Percentiles rank a stretch among this genome's conserved stretches.
These are phyloP conservation scores for Leccinum subgranulosum DNA, from an alignment of 768 basidiomycete genomes.

Conservation along the genomic window DNA sequence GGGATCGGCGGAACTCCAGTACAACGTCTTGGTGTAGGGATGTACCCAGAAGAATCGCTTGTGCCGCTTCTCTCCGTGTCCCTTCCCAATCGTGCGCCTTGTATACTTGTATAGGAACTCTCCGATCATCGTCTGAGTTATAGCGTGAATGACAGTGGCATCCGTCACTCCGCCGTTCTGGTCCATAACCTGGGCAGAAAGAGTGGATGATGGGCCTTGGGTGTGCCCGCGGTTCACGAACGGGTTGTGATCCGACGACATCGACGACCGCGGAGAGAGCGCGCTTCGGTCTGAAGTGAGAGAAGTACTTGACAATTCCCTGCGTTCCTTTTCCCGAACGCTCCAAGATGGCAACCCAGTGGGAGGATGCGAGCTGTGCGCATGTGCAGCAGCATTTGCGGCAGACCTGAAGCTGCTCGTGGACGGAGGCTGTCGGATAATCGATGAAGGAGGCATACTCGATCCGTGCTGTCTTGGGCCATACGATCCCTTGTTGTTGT, in stretches of 20 bases:
- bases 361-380: conserved; percentile 41
- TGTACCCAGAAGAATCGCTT: conserved; percentile 90
- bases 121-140: conserved; percentile 99
- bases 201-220: conserved; percentile 35
- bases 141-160: conserved; percentile 88
- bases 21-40: conserved; percentile 95
- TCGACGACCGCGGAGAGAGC: conserved; percentile 73
- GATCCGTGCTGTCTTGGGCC: conserved; percentile 63
- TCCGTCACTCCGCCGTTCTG: conserved; percentile 60
- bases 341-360: conserved; percentile 47
- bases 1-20: conserved; percentile 96
- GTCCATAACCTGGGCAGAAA: conserved; percentile 39
- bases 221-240: conserved; percentile 40
- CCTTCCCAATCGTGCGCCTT: conserved; percentile 82
- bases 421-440: conserved; percentile 69
- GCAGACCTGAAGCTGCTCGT: conserved; percentile 83
- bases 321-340: conserved; percentile 50
- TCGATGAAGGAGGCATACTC: conserved; percentile 69
- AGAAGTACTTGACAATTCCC: conserved; percentile 65
- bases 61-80: conserved; percentile 86
- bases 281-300: conserved; percentile 66
- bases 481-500: conserved; percentile 46
- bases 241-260: conserved; percentile 71
- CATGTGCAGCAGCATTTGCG: conserved; percentile 55
- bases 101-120: conserved; percentile 99